A percentile compares a stretch with the other conserved stretches of the same genome.
Conservation (phyloP, 257 asterid species). For the Jacaranda copaia region DNA sequence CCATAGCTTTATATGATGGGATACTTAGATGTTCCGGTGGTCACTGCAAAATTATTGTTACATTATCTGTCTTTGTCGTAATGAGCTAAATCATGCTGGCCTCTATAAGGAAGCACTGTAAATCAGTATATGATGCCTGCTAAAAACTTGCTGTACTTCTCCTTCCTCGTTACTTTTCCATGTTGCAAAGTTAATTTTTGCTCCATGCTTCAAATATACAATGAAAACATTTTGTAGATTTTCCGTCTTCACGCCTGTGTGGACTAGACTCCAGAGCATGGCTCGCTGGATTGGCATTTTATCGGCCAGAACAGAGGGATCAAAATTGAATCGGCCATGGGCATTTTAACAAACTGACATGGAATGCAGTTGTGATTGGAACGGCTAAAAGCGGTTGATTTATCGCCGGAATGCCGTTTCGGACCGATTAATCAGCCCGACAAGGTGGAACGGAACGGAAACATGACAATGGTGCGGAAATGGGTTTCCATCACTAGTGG, state of each 20-base stretch:
- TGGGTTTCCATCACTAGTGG: too few relatives aligned
- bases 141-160: background rate
- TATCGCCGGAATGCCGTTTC: too few relatives aligned
- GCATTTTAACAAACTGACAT: too few relatives aligned
- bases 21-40: slow-evolving; percentile 20
- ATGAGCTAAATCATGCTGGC: slow-evolving; percentile 20
- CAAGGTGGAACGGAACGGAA: too few relatives aligned
- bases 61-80: slow-evolving; percentile 14
- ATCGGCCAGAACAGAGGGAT: too few relatives aligned
- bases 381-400: too few relatives aligned
- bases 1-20: slow-evolving; percentile 1
- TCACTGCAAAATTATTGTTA: background rate
- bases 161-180: slow-evolving; percentile 15
- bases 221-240: background rate
- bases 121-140: slow-evolving; percentile 8
- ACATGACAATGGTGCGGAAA: too few relatives aligned
- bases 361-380: too few relatives aligned
- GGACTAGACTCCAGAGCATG: too few relatives aligned
- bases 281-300: too few relatives aligned
- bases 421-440: too few relatives aligned
- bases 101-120: background rate
- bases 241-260: background rate
- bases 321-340: too few relatives aligned
- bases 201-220: slow-evolving; percentile 15
- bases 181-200: slow-evolving; percentile 15